A percentile compares a stretch with the other conserved stretches of the same genome.
Conservation (phyloP, 2,329 filamentous ascomycete species). For the Talaromyces atroroseus region DNA sequence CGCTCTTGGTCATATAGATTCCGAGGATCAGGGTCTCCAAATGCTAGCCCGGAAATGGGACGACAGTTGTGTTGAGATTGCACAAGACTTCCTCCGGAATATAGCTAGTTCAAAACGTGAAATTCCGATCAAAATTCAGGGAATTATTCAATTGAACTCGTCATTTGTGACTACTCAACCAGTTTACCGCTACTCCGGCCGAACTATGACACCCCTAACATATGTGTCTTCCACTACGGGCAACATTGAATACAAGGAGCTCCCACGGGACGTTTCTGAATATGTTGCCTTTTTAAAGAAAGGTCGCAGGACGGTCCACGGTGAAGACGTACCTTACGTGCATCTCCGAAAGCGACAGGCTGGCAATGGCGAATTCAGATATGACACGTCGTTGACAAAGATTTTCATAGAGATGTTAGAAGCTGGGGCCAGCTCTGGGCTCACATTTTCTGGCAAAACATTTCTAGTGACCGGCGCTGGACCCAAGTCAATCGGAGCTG, state of each 20-base stretch:
- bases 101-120: background rate
- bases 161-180: constrained; percentile 92
- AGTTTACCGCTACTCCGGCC: constrained; percentile 61
- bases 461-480: constrained; percentile 97
- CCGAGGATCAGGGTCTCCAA: constrained; percentile 82
- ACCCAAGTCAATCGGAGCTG: constrained; percentile 93
- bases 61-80: background rate
- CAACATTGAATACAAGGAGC: constrained; percentile 86
- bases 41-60: background rate
- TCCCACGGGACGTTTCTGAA: constrained; percentile 70
- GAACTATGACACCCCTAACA: background rate
- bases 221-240: constrained; percentile 62
- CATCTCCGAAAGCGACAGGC: constrained; percentile 96
- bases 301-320: constrained; percentile 24
- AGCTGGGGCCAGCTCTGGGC: constrained; percentile 75
- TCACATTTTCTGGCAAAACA: constrained; percentile 84
- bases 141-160: constrained; percentile 49
- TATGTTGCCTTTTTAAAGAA: background rate
- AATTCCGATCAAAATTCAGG: background rate
- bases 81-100: background rate
- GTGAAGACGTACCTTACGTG: constrained; percentile 97
- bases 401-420: constrained; percentile 87
- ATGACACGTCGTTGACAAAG: constrained; percentile 95
- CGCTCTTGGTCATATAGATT: constrained; percentile 90
- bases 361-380: constrained; percentile 85